phyloP scores from a whole-genome alignment of 768 basidiomycete genomes.

The Kwoniella botswanensis region DNA sequence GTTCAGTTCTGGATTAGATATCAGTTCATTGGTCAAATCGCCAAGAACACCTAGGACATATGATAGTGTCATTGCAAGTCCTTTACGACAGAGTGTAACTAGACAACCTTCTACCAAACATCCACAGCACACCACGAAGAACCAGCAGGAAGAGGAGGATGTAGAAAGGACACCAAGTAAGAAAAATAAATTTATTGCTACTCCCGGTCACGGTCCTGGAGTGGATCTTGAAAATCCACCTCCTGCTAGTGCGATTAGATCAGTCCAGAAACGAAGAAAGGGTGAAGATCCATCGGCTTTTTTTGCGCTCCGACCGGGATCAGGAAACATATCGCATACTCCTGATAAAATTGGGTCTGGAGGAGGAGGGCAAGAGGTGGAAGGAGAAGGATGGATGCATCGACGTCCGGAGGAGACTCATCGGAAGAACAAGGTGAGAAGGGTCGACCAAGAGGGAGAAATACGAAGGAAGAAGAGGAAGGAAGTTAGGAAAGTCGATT shows the following conservation, averaged over 20 bases:
- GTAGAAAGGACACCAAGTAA: constrained; percentile 42
- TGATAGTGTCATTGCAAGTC: constrained; percentile 33
- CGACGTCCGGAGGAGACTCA: constrained; percentile 15
- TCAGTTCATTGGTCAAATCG: constrained; percentile 28
- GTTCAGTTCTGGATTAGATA: constrained; percentile 40
- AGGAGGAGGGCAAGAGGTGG: neutral
- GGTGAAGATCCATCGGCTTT: constrained; percentile 25
- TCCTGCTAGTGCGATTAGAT: neutral
- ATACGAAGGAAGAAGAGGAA: constrained; percentile 17
- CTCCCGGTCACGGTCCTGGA: constrained; percentile 8
- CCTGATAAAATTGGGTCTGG: neutral
- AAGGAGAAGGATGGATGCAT: constrained; percentile 17
- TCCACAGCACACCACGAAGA: neutral
- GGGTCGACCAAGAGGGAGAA: constrained; percentile 7
- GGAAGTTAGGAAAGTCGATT: constrained; percentile 32
- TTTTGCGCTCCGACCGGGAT: constrained; percentile 40
- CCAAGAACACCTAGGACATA: constrained; percentile 2
- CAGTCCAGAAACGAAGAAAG: constrained; percentile 16
- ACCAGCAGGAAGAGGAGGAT: constrained; percentile 9
- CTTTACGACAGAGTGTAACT: constrained; percentile 42
- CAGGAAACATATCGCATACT: neutral
- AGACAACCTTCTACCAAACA: constrained; percentile 14
- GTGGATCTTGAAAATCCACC: constrained; percentile 30
- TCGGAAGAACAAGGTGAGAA: neutral
- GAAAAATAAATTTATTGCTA: constrained; percentile 21